phyloP scores from a whole-genome alignment of 2,329 filamentous ascomycete genomes.

The Fusarium palustre region DNA sequence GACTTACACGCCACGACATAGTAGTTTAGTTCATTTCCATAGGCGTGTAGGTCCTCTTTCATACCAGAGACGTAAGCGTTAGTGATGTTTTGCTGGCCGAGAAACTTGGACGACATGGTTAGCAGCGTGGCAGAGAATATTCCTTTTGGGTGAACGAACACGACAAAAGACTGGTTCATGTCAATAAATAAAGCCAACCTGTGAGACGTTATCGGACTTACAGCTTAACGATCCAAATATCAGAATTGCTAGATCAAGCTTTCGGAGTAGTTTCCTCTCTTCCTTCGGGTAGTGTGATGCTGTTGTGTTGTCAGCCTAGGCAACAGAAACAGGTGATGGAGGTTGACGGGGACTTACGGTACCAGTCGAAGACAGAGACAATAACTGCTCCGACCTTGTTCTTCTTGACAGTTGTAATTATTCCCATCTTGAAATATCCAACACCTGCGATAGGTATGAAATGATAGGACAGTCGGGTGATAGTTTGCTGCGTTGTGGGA shows the following conservation, averaged over 20 bases:
- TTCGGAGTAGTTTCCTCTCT: slow-evolving; percentile 4
- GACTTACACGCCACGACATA: slow-evolving; percentile 7
- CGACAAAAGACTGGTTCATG: slow-evolving; percentile 1
- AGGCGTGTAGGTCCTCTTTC: neutral
- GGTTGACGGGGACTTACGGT: neutral
- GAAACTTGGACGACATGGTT: neutral
- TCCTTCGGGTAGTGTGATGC: neutral
- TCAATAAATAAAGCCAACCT: fast-evolving
- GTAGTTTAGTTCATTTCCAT: slow-evolving; percentile 5
- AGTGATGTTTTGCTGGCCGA: neutral
- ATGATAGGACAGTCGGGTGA: neutral
- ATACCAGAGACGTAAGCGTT: slow-evolving; percentile 13
- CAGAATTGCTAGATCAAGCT: slow-evolving; percentile 2
- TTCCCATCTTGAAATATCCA: neutral
- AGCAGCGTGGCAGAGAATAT: neutral
- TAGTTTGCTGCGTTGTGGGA: fast-evolving
- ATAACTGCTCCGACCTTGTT: slow-evolving; percentile 2
- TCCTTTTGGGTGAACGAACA: fast-evolving
- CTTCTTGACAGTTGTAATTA: neutral
- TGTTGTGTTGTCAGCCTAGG: fast-evolving
- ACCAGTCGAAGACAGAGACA: slow-evolving; percentile 11
- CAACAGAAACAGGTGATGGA: fast-evolving
- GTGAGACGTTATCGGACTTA: fast-evolving
- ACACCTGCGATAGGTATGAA: neutral
- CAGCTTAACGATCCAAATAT: neutral